Evolutionary conservation across 202 grass and related monocot species (phyloP).

Genomic region (Schoenoplectus triqueter): DNA sequence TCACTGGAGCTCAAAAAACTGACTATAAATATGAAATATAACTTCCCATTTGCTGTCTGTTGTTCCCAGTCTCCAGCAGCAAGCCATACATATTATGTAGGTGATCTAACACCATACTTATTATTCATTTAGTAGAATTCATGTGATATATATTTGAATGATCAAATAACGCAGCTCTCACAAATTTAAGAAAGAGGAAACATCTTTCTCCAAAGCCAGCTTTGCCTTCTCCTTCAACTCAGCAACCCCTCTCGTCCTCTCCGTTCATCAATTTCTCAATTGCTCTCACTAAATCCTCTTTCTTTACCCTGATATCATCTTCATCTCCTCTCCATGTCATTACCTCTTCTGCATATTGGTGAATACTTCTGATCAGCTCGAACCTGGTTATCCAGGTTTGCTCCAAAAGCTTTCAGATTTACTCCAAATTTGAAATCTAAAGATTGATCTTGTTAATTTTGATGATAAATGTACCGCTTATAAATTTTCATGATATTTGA

Average conservation of each 20-base stretch:
- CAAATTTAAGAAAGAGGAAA: slow-evolving; percentile 53
- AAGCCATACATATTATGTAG: too few species aligned
- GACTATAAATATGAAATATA: not conserved
- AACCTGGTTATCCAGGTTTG: slow-evolving; percentile 55
- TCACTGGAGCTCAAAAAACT: not conserved
- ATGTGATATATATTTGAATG: too few species aligned
- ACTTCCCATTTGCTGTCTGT: not conserved
- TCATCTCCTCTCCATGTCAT: slow-evolving; percentile 15
- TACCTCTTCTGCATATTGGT: slow-evolving; percentile 24
- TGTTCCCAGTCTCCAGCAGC: too few species aligned
- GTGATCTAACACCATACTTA: too few species aligned
- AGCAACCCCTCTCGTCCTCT: slow-evolving; percentile 15
- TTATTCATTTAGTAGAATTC: too few species aligned
- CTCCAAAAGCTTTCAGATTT: slow-evolving; percentile 49
- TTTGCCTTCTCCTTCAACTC: slow-evolving; percentile 49
- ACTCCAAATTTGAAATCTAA: too few species aligned
- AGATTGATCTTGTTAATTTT: too few species aligned
- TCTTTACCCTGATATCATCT: slow-evolving; percentile 35
- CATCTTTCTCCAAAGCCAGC: slow-evolving; percentile 44
- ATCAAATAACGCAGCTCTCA: not conserved
- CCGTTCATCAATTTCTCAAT: slow-evolving; percentile 46
- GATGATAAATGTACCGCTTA: too few species aligned
- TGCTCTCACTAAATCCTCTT: slow-evolving; percentile 47
- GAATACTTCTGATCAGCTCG: slow-evolving; percentile 44
- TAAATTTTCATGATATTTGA: too few species aligned